A percentile compares a stretch with the other conserved stretches of the same genome.
Evolutionary conservation across 331 rosid species (phyloP).

Genomic region (Quercus tomentella): DNA sequence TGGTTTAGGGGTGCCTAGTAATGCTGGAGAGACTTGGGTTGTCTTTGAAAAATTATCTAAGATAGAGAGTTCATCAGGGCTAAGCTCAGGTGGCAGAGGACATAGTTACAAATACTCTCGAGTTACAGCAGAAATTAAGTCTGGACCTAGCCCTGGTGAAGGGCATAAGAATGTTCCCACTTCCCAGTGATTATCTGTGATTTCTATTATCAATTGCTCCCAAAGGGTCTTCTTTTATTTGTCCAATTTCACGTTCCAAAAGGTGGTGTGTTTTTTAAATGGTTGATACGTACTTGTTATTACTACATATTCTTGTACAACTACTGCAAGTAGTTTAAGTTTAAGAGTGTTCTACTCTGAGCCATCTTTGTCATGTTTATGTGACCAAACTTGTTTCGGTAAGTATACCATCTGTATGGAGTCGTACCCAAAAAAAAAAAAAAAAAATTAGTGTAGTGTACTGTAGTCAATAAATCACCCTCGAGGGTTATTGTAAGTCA

Average conservation of each 20-base stretch:
- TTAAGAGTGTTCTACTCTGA: neutral
- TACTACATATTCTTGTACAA: neutral
- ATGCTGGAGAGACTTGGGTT: neutral
- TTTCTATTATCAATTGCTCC: neutral
- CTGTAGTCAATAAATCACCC: neutral
- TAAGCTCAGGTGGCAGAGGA: neutral
- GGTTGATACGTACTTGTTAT: too few relatives aligned
- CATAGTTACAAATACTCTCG: neutral
- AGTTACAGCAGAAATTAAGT: neutral
- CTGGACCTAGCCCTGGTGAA: slow-evolving; percentile 55
- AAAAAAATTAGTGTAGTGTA: too few relatives aligned
- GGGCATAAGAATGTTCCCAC: slow-evolving; percentile 31
- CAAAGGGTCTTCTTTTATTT: too few relatives aligned
- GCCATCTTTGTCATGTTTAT: neutral
- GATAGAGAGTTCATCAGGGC: neutral
- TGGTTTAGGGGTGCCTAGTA: neutral
- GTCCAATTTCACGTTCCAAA: too few relatives aligned
- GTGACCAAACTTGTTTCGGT: neutral
- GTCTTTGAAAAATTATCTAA: neutral
- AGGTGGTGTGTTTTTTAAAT: too few relatives aligned
- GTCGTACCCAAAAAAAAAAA: neutral
- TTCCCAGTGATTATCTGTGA: neutral
- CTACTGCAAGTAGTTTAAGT: neutral
- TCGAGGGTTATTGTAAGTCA: neutral
- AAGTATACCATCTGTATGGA: neutral